Conservation (phyloP, 352 stramenopile species). For the Phytophthora pistaciae region DNA sequence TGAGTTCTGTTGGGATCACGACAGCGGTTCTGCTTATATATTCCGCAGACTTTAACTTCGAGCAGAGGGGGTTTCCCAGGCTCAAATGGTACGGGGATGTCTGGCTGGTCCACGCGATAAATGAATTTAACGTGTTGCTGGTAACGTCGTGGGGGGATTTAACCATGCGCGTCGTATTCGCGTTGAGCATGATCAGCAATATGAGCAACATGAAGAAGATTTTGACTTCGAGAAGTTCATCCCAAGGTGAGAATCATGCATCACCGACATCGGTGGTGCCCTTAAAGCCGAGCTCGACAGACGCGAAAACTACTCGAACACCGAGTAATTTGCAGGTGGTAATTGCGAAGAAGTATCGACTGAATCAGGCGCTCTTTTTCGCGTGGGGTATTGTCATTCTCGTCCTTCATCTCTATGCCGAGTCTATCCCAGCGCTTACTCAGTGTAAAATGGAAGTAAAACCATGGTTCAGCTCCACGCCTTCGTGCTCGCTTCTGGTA, state of each 20-base stretch:
- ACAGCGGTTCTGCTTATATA: constrained; percentile 22
- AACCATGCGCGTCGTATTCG: constrained; percentile 44
- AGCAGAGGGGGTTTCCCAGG: background rate
- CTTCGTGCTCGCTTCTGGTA: constrained; percentile 36
- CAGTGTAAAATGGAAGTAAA: constrained; percentile 39
- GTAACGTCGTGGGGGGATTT: constrained; percentile 49
- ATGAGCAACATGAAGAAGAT: constrained; percentile 47
- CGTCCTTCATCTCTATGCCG: constrained; percentile 26
- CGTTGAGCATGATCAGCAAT: constrained; percentile 36
- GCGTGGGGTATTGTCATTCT: constrained; percentile 30
- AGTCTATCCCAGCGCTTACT: background rate
- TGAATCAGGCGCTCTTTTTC: constrained; percentile 15
- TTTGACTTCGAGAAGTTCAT: background rate
- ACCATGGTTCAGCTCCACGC: constrained; percentile 31
- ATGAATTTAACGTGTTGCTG: constrained; percentile 43
- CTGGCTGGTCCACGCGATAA: constrained; percentile 27
- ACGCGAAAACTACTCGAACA: background rate
- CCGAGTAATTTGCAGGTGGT: too few relatives aligned
- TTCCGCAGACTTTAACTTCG: constrained; percentile 11
- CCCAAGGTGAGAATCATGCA: too few relatives aligned
- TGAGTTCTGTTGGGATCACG: constrained; percentile 34
- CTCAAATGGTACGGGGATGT: constrained; percentile 34
- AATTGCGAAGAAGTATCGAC: too few relatives aligned
- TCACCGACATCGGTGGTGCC: background rate
- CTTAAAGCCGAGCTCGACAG: background rate